A percentile compares a stretch with the other conserved stretches of the same genome.
These are phyloP conservation scores for Hyphodiscus hymeniophilus DNA, from an alignment of 495 filamentous ascomycete genomes.

Conservation along the genomic window DNA sequence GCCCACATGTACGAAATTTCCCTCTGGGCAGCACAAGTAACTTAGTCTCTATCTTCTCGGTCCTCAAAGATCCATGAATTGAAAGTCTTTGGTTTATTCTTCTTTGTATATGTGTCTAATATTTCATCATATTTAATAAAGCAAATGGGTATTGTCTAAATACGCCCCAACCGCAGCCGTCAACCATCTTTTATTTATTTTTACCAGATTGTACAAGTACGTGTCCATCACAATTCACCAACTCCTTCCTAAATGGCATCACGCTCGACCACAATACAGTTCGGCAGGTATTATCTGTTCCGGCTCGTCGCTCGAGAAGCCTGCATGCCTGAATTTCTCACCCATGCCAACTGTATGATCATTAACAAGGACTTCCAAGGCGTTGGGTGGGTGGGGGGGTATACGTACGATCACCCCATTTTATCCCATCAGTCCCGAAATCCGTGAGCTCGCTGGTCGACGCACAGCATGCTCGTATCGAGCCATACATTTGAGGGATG, in stretches of 20 bases:
- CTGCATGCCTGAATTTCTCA: constrained; percentile 7
- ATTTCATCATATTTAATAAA: neutral
- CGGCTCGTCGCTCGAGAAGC: constrained; percentile 9
- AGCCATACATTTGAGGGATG: constrained; percentile 8
- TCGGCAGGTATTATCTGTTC: constrained; percentile 6
- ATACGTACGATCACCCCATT: constrained; percentile 2
- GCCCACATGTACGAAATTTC: too few species aligned
- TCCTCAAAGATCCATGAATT: too few species aligned
- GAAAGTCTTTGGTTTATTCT: too few species aligned
- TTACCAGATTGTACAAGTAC: too few species aligned
- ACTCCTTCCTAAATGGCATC: too few species aligned
- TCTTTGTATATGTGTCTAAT: too few species aligned
- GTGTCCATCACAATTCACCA: neutral
- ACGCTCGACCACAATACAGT: constrained; percentile 6
- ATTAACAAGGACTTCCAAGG: neutral
- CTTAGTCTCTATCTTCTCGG: too few species aligned
- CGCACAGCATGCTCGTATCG: constrained; percentile 2
- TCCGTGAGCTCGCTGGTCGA: constrained; percentile 9
- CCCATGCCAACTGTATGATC: constrained; percentile 5
- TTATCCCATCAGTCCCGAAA: constrained; percentile 3
- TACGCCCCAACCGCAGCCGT: too few species aligned
- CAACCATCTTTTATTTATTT: too few species aligned
- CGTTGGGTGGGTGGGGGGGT: neutral
- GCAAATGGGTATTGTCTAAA: too few species aligned
- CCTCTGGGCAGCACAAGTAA: too few species aligned